These are phyloP conservation scores for Cladophialophora exuberans DNA, from an alignment of 2,329 filamentous ascomycete genomes.

Conservation along the genomic window DNA sequence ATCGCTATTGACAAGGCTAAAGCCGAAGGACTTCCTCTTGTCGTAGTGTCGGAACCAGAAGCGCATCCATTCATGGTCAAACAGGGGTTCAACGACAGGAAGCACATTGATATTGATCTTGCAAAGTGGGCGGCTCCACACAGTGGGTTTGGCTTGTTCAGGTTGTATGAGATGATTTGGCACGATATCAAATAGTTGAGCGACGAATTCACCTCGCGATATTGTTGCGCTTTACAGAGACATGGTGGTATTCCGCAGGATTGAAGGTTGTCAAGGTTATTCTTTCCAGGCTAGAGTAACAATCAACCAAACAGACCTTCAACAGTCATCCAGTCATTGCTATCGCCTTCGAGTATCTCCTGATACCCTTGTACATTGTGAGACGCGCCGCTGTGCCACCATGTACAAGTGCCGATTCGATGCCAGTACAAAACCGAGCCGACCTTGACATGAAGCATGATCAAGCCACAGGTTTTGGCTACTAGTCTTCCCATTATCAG, in stretches of 20 bases:
- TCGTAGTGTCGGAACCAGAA: not conserved
- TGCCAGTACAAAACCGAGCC: not conserved
- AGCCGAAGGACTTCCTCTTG: not conserved
- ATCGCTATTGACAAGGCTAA: not conserved
- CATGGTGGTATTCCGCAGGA: too few species aligned
- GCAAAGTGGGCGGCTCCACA: not conserved
- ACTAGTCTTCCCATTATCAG: not conserved
- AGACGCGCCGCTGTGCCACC: not conserved
- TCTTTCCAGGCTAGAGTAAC: too few species aligned
- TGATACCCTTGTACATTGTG: too few species aligned
- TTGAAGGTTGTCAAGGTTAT: too few species aligned
- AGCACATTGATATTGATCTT: constrained; percentile 4
- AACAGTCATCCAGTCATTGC: too few species aligned
- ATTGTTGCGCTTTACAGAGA: too few species aligned
- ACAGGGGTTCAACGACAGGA: not conserved
- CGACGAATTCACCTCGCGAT: too few species aligned
- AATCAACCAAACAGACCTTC: too few species aligned
- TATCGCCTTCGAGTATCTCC: too few species aligned
- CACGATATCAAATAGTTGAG: too few species aligned
- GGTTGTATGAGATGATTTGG: constrained; percentile 4
- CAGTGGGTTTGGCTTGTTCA: constrained; percentile 4
- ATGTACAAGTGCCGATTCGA: not conserved
- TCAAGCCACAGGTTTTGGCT: not conserved
- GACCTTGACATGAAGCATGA: not conserved
- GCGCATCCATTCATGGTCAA: not conserved